Evolutionary conservation across 768 basidiomycete genomes (phyloP).

Genomic region (Leucosporidium scottii): DNA sequence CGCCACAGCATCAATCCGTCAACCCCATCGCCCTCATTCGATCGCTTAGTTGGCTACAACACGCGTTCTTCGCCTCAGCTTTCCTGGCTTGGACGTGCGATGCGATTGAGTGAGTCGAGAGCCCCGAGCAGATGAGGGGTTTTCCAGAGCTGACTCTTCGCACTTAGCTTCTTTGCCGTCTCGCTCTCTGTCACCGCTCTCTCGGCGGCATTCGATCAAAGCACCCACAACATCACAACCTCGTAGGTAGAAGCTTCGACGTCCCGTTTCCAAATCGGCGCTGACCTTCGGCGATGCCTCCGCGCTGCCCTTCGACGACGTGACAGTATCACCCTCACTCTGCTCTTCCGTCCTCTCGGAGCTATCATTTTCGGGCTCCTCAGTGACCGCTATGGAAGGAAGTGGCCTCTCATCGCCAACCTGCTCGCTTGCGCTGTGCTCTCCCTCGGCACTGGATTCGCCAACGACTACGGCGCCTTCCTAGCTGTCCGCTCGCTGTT

Average conservation of each 20-base stretch:
- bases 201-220: constrained; percentile 37
- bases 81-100: constrained; percentile 85
- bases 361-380: constrained; percentile 63
- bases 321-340: constrained; percentile 75
- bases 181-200: constrained; percentile 42
- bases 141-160: not conserved
- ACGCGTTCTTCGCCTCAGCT: constrained; percentile 43
- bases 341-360: constrained; percentile 73
- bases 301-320: constrained; percentile 50
- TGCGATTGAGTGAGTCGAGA: constrained; percentile 54
- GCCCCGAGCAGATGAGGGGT: no score
- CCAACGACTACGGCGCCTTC: constrained; percentile 67
- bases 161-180: constrained; percentile 52
- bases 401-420: constrained; percentile 82
- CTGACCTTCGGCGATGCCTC: constrained; percentile 29
- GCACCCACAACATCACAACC: constrained; percentile 27
- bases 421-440: constrained; percentile 63
- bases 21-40: constrained; percentile 20
- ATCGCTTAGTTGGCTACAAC: constrained; percentile 39
- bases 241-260: constrained; percentile 16
- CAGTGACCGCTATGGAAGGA: constrained; percentile 85
- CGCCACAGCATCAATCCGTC: not conserved
- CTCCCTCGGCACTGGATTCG: constrained; percentile 67
- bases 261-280: not conserved
- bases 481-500: constrained; percentile 65